Base-by-base conservation (phyloP, 2,329 filamentous ascomycete genomes). In the Kalaharituber pfeilii region DNA sequence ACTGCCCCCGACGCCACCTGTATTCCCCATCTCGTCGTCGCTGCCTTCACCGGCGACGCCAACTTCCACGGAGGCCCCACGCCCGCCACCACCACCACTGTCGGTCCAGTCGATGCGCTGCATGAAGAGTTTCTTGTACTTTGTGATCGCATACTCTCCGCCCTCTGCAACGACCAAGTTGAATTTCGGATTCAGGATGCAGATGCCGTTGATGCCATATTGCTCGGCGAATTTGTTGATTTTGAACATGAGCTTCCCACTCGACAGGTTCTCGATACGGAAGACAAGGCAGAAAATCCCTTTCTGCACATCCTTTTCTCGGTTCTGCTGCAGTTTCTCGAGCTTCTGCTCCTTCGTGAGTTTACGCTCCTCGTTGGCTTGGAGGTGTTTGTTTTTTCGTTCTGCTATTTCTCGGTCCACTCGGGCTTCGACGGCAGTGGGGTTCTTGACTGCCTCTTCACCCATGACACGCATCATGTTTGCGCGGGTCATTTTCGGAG, bases 391-490 rank as follows among this genome's bases (percentile, higher is more conserved):
- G 56, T 84, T 75, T 55, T 82, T 80, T 42, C 91, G 84, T 59
- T 93, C 87, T 26, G 83, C 83, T 60, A 98, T 95, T 68, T 98
- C 87, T 52, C 82, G 77, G 67, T 93, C 94, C 51, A 98, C 91
- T 24, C 86, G 81, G 51, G 87, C 86, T 70, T 98, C 91, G 47
- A 98, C 91, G 3, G 91, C 91, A 0, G 93, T 98, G 5, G 91
- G 91, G 69, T 98, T 91, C 66, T 94, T 93, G 61, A 98, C 89
- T 18, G 82, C 82, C 69, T 86, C 82, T 66, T 95, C 86, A 59
- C 91, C 91, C 54, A 95, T 75, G 27, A 98, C 91, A 55, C 88
- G 82, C 91, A 98, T 98, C 66, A 98, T 77, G 68, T 98, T 98
- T 55, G 83, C 85, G 69, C 93, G 93, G 71, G 95, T 96, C 62